Conservation (phyloP, 2,329 filamentous ascomycete species). For the Nothomitra cinnamomea region DNA sequence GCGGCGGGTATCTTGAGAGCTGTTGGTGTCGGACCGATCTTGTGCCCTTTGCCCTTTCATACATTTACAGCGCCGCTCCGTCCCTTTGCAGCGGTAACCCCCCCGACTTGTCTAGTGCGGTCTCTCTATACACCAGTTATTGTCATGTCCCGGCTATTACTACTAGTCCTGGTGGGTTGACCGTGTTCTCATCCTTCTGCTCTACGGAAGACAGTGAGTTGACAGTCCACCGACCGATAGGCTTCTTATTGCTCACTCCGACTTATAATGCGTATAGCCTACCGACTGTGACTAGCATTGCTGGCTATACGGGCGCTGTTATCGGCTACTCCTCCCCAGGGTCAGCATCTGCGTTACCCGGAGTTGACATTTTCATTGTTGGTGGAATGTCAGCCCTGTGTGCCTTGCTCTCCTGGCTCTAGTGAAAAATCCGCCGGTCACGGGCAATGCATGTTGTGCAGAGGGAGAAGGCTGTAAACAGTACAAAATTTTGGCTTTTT, state of each 20-base stretch:
- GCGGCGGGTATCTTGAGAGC: background rate
- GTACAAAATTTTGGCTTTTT: background rate
- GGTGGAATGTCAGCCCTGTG: background rate
- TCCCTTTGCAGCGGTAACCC: background rate
- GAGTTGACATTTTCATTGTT: background rate
- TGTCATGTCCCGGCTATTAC: background rate
- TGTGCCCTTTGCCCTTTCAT: background rate
- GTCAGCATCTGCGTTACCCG: no score
- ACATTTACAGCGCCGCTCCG: background rate
- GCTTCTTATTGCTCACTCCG: background rate
- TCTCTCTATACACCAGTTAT: conserved; percentile 1
- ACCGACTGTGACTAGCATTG: background rate
- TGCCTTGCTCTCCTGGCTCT: background rate
- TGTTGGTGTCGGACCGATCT: background rate
- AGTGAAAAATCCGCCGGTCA: no score
- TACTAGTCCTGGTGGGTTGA: background rate
- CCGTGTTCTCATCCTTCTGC: background rate
- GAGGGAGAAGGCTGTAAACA: background rate
- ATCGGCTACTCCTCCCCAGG: background rate
- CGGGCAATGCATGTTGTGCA: no score
- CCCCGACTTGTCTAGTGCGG: background rate
- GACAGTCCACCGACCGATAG: background rate
- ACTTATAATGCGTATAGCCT: background rate
- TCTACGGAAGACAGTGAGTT: background rate
- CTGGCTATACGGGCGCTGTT: background rate